phyloP scores from a whole-genome alignment of 2,329 filamentous ascomycete genomes.

The Pseudogymnoascus sp. region DNA sequence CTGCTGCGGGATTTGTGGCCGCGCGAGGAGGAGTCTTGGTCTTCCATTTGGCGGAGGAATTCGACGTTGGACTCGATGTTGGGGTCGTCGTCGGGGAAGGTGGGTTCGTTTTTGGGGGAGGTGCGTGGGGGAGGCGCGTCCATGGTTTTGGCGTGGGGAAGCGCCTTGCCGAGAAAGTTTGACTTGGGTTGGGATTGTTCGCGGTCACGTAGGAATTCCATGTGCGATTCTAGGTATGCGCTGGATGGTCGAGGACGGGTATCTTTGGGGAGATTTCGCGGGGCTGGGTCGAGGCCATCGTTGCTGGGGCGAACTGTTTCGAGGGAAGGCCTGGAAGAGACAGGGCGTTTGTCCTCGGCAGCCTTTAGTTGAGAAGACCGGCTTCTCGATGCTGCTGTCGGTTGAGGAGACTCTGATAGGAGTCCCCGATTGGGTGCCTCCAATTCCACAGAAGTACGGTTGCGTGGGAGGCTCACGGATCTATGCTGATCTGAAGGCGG shows the following conservation, averaged over 20 bases:
- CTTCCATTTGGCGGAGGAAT: constrained; percentile 70
- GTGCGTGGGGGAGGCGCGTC: constrained; percentile 26
- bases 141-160: constrained; percentile 13
- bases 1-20: constrained; percentile 42
- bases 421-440: constrained; percentile 13
- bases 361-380: constrained; percentile 27
- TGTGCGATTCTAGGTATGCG: constrained; percentile 71
- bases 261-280: constrained; percentile 37
- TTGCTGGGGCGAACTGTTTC: constrained; percentile 59
- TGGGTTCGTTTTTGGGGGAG: constrained; percentile 28
- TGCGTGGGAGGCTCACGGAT: constrained; percentile 41
- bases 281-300: constrained; percentile 51
- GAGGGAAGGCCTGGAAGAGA: constrained; percentile 57
- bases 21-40: constrained; percentile 42
- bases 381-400: constrained; percentile 16
- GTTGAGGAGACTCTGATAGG: constrained; percentile 16
- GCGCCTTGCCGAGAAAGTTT: constrained; percentile 24
- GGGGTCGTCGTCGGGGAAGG: constrained; percentile 36
- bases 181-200: constrained; percentile 36
- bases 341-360: constrained; percentile 28
- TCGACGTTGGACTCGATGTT: constrained; percentile 74
- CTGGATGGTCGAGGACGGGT: constrained; percentile 66
- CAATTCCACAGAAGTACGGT: constrained; percentile 15
- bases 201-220: constrained; percentile 73
- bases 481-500: constrained; percentile 34